These are phyloP conservation scores for Fabrea salina DNA, from an alignment of 169 alveolate genomes.

Conservation along the genomic window DNA sequence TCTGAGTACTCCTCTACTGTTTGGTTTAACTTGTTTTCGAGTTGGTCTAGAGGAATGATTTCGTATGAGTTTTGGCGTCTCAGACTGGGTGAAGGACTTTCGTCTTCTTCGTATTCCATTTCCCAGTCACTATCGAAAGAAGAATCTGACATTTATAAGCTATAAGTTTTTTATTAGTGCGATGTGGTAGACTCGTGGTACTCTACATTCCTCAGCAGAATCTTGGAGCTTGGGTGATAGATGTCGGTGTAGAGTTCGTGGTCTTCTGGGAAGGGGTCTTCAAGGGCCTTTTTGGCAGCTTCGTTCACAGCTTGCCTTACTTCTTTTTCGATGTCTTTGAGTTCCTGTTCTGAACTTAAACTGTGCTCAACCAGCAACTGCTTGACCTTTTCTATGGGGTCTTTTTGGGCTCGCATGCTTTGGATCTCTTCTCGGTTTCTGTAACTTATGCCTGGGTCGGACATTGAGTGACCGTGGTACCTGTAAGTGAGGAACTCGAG, in stretches of 20 bases:
- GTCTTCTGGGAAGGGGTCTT: neutral
- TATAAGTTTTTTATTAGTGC: too few relatives aligned
- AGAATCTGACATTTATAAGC: slow-evolving; percentile 28
- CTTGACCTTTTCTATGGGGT: slow-evolving; percentile 48
- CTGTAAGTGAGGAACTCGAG: slow-evolving; percentile 65
- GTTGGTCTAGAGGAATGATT: neutral
- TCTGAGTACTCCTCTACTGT: slow-evolving; percentile 51
- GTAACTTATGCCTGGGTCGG: slow-evolving; percentile 73
- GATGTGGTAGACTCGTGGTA: too few relatives aligned
- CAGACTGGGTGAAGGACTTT: neutral
- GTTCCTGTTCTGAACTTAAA: neutral
- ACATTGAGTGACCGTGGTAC: slow-evolving; percentile 78
- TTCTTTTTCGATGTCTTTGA: neutral
- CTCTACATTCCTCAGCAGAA: slow-evolving; percentile 12
- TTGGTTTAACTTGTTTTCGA: slow-evolving; percentile 16
- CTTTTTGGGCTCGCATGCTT: slow-evolving; percentile 52
- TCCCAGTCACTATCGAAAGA: slow-evolving; percentile 25
- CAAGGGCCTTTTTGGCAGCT: slow-evolving; percentile 1
- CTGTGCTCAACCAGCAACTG: neutral
- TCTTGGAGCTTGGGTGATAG: neutral
- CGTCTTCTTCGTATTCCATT: slow-evolving; percentile 30
- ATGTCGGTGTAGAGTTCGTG: slow-evolving; percentile 19
- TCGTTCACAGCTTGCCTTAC: neutral
- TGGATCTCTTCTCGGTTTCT: slow-evolving; percentile 70
- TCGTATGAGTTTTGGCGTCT: neutral